These are phyloP conservation scores for Xylaria arbuscula DNA, from an alignment of 2,329 filamentous ascomycete species.

Conservation along the genomic window DNA sequence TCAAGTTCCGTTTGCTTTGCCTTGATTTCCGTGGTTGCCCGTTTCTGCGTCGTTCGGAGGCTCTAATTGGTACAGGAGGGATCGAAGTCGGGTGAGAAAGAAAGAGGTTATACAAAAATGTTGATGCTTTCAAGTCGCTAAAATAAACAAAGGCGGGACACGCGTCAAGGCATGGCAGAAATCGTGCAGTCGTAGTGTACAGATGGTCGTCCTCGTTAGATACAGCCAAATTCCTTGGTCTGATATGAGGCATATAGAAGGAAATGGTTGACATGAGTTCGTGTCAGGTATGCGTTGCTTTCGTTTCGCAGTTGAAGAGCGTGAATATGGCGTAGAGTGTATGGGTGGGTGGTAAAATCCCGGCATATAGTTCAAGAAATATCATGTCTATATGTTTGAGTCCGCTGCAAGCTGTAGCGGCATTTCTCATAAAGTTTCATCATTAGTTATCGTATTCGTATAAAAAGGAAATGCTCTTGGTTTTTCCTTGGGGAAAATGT, in stretches of 20 bases:
- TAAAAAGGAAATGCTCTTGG: constrained; percentile 25
- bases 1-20: background rate
- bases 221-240: background rate
- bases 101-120: constrained; percentile 15
- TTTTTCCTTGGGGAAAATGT: constrained; percentile 22
- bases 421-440: constrained; percentile 37
- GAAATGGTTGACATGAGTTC: constrained; percentile 2
- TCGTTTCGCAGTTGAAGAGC: constrained; percentile 14
- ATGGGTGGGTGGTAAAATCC: constrained; percentile 15
- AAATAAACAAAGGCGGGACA: constrained; percentile 7
- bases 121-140: background rate
- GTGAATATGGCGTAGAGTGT: constrained; percentile 27
- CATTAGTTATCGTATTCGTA: constrained; percentile 38
- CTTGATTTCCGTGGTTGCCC: constrained; percentile 8
- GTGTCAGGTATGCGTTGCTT: constrained; percentile 5
- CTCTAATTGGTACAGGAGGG: constrained; percentile 27
- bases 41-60: constrained; percentile 15
- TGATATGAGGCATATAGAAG: constrained; percentile 5
- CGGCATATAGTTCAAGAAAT: background rate
- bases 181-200: constrained; percentile 28
- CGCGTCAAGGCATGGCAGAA: constrained; percentile 17
- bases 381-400: constrained; percentile 23
- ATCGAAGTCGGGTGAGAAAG: background rate
- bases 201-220: constrained; percentile 16
- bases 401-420: constrained; percentile 27